Evolutionary conservation across 306 rosid genomes (phyloP).

Genomic region (Corylus heterophylla): DNA sequence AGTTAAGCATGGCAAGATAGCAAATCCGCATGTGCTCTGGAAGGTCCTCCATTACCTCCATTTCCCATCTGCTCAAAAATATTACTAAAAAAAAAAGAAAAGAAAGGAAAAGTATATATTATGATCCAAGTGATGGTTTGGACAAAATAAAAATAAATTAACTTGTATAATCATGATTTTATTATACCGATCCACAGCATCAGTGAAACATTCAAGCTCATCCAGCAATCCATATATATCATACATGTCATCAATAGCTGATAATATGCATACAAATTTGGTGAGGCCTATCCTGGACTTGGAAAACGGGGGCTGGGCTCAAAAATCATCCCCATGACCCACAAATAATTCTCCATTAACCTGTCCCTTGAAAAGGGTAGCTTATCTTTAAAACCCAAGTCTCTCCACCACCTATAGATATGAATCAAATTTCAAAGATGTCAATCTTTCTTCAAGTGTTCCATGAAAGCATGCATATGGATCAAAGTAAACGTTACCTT

Average conservation of each 20-base stretch:
- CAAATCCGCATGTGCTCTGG: conserved; percentile 32
- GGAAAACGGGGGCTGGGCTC: conserved; percentile 36
- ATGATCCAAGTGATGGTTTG: background rate
- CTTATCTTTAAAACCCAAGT: no score
- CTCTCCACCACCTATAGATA: conserved; percentile 26
- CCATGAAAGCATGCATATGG: no score
- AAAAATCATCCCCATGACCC: background rate
- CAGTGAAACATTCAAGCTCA: conserved; percentile 35
- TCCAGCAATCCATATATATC: conserved; percentile 33
- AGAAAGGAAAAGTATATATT: background rate
- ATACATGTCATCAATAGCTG: conserved; percentile 34
- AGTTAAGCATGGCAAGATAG: conserved; percentile 27
- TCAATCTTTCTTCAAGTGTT: background rate
- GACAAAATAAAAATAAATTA: background rate
- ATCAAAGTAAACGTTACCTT: no score
- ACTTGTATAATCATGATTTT: no score
- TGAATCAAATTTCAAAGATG: background rate
- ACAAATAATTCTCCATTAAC: no score
- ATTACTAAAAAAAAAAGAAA: background rate
- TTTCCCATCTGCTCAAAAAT: conserved; percentile 19
- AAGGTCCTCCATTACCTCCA: conserved; percentile 21
- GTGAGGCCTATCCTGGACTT: conserved; percentile 35
- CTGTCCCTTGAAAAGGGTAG: no score
- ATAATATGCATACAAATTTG: conserved; percentile 37
- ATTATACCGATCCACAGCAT: conserved; percentile 22